Conservation (phyloP, 1,284 basidiomycete genomes). For the Mycosarcoma mackinlayi region DNA sequence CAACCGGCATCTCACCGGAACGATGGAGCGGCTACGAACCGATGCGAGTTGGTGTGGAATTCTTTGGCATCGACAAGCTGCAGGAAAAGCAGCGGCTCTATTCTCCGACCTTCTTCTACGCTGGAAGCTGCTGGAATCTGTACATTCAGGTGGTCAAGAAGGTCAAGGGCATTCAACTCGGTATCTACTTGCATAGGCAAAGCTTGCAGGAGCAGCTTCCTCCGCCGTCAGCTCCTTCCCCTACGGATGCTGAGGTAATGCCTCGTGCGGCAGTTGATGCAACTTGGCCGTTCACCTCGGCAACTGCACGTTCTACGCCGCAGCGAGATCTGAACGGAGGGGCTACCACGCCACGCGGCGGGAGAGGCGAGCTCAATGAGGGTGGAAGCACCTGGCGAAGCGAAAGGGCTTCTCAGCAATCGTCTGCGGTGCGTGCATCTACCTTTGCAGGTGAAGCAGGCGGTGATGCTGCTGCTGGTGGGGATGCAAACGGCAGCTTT, state of each 20-base stretch:
- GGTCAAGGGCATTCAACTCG: slow-evolving; percentile 80
- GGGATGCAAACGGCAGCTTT: slow-evolving; percentile 27
- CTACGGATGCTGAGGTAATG: slow-evolving; percentile 8
- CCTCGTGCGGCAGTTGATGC: not conserved
- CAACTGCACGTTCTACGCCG: not conserved
- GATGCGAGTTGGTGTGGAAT: slow-evolving; percentile 79
- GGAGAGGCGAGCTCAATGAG: slow-evolving; percentile 2
- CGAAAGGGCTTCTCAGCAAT: slow-evolving; percentile 7
- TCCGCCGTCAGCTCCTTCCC: slow-evolving; percentile 69
- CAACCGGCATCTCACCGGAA: slow-evolving; percentile 23
- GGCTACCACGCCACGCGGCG: slow-evolving; percentile 13
- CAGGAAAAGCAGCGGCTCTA: slow-evolving; percentile 78
- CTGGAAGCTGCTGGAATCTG: slow-evolving; percentile 80
- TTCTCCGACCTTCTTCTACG: slow-evolving; percentile 71
- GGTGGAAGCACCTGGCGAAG: not conserved
- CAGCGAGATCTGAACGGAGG: slow-evolving; percentile 12
- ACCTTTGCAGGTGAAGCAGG: not conserved
- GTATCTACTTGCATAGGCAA: slow-evolving; percentile 89
- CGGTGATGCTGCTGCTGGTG: slow-evolving; percentile 4
- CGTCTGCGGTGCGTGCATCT: slow-evolving; percentile 9
- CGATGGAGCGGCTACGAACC: slow-evolving; percentile 60
- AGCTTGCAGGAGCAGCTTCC: slow-evolving; percentile 75
- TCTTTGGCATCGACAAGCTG: slow-evolving; percentile 84
- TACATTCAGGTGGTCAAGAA: slow-evolving; percentile 86
- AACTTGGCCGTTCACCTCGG: slow-evolving; percentile 1